Base-by-base conservation (phyloP, 352 stramenopile genomes). In the Pythium dissimile region DNA sequence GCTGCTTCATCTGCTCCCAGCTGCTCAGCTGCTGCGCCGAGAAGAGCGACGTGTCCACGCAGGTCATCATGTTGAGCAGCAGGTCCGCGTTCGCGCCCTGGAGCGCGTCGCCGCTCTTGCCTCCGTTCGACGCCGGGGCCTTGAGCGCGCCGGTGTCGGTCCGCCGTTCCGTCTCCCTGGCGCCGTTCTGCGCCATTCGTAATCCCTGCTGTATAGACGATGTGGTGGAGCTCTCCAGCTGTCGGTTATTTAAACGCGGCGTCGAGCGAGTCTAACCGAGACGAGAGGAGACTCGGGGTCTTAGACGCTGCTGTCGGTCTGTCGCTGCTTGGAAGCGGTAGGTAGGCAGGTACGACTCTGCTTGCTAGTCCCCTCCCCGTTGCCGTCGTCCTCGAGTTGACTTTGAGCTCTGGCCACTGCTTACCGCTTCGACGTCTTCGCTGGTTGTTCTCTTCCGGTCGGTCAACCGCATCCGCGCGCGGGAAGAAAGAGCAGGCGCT, bases 61-160 rank as follows among this genome's bases (percentile, higher is more conserved):
- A 94, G 56, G 88, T 75, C 84, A 94, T 94, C 84, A 94, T 94
- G 51, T 80, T 85, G 31, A 87, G 67, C 1, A 94, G 68, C 34
- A 94, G 66, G 44, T 85, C 72, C 8, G 84, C 68, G 63, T 92
- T 94, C n/a, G 82, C 73, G 53, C 72, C 68, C 2, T 74, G 23
- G 13, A 66, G 51, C 41, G 59, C 42, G 20, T 32, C 34, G 38
- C 11, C 30, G 18, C 15, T 41, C 28, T 54, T 42, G 13, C 11
- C 15, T 16, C 27, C 21, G 32, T 24, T 45, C 32, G 35, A 32
- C 51, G 32, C 56, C 52, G 20, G 27, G 18, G 20, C 30, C 13
- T n/a, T 18, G 3, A 23, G 1, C 20, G 39, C 21, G 6, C 13
- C 32, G 16, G 27, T 15, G 30, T 42, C 30, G 31, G 13, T 46